Evolutionary conservation across 148 eudicot species (phyloP).

Genomic region (Nepenthes gracilis): DNA sequence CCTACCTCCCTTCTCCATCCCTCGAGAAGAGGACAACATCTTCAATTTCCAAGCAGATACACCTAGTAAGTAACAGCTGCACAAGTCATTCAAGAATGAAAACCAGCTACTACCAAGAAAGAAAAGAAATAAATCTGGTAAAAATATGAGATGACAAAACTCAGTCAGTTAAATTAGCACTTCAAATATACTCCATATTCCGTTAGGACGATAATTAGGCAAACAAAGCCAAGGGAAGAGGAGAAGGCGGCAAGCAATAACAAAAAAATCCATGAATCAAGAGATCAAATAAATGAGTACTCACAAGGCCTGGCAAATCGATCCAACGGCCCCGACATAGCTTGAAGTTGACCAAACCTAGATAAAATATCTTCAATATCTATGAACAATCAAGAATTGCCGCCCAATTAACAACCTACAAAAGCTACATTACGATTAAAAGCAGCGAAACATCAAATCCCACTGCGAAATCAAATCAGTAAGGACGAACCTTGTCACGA

Average conservation of each 20-base stretch:
- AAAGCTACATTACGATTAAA: conserved; percentile 14
- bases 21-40: too few species aligned
- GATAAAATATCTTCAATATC: conserved; percentile 1
- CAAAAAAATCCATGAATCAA: neutral
- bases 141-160: too few species aligned
- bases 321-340: conserved; percentile 11
- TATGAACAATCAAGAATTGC: conserved; percentile 7
- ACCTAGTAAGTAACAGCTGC: too few species aligned
- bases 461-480: neutral
- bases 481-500: neutral
- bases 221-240: neutral
- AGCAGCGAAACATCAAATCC: conserved; percentile 9
- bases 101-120: too few species aligned
- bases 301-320: conserved; percentile 15
- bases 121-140: too few species aligned
- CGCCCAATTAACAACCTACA: neutral
- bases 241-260: neutral
- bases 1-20: too few species aligned
- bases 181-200: neutral
- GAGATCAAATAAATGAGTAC: neutral
- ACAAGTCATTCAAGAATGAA: too few species aligned
- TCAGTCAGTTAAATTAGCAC: too few species aligned
- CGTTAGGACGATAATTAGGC: too few species aligned
- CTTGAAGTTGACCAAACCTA: neutral
- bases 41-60: too few species aligned